These are phyloP conservation scores for Chenopodium formosanum DNA, from an alignment of 148 eudicot species.

Conservation along the genomic window DNA sequence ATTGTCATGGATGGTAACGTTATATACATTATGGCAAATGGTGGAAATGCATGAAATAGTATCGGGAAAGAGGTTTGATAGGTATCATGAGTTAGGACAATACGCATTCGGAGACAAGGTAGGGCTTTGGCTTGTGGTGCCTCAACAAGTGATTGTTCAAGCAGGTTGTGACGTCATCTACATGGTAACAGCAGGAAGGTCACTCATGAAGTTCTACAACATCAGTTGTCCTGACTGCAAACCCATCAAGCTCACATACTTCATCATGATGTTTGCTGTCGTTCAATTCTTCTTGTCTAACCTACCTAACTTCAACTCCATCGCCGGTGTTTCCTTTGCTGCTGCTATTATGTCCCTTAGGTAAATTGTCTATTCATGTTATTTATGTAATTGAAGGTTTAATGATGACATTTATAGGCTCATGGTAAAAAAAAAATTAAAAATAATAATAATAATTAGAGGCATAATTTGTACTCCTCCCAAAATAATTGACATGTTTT, in stretches of 20 bases:
- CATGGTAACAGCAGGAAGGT: slow-evolving; percentile 17
- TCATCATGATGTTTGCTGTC: slow-evolving; percentile 46
- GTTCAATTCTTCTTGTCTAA: slow-evolving; percentile 43
- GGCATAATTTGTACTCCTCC: too few relatives aligned
- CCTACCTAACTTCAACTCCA: slow-evolving; percentile 23
- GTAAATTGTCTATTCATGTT: not conserved
- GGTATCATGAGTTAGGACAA: slow-evolving; percentile 18
- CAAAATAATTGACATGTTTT: too few relatives aligned
- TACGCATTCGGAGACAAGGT: slow-evolving; percentile 14
- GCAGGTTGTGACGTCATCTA: slow-evolving; percentile 16
- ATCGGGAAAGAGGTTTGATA: slow-evolving; percentile 36
- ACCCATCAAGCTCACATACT: slow-evolving; percentile 35
- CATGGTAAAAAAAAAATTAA: too few relatives aligned
- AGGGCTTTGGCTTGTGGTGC: slow-evolving; percentile 17
- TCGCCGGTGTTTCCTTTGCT: slow-evolving; percentile 35
- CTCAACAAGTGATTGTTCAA: slow-evolving; percentile 18
- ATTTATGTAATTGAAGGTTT: too few relatives aligned
- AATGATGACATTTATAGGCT: too few relatives aligned
- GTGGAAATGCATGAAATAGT: slow-evolving; percentile 60
- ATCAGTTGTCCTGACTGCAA: not conserved
- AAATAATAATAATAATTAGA: too few relatives aligned
- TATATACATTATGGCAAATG: slow-evolving; percentile 51
- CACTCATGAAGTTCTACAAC: not conserved
- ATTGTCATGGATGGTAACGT: slow-evolving; percentile 47
- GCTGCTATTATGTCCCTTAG: slow-evolving; percentile 54